A percentile compares a stretch with the other conserved stretches of the same genome.
phyloP scores from a whole-genome alignment of 257 asterid species.

The Solanum medicagineum region DNA sequence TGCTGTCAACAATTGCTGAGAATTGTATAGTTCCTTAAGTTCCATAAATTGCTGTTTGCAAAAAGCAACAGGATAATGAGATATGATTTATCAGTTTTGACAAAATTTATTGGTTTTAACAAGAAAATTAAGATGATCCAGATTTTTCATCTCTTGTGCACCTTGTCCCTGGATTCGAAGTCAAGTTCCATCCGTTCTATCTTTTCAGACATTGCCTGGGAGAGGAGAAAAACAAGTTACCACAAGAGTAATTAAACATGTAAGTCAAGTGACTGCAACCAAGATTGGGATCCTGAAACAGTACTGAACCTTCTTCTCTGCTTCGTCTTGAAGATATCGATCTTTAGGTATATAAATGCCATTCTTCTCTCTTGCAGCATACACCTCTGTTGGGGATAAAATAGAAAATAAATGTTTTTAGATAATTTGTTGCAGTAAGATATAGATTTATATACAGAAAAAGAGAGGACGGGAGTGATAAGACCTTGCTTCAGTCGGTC shows the following conservation, averaged over 20 bases:
- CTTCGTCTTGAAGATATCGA: slow-evolving; percentile 96
- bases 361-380: slow-evolving; percentile 98
- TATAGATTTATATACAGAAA: not conserved
- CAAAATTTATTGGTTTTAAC: not conserved
- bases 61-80: not conserved
- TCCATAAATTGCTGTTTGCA: slow-evolving; percentile 67
- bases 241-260: not conserved
- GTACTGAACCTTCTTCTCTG: slow-evolving; percentile 76
- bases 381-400: slow-evolving; percentile 54
- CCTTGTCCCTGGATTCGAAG: slow-evolving; percentile 91
- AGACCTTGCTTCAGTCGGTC: slow-evolving; percentile 65
- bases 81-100: not conserved
- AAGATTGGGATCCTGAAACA: not conserved
- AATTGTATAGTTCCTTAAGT: slow-evolving; percentile 72
- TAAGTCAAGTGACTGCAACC: not conserved
- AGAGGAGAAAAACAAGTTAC: not conserved
- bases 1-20: slow-evolving; percentile 67
- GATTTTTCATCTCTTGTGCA: slow-evolving; percentile 7
- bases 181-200: slow-evolving; percentile 94
- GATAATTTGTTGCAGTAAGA: not conserved
- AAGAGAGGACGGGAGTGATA: not conserved
- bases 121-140: not conserved
- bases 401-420: not conserved
- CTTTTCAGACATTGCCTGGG: slow-evolving; percentile 92
- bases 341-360: slow-evolving; percentile 96